These are phyloP conservation scores for Paracoccidioides lutzii DNA, from an alignment of 2,329 filamentous ascomycete genomes.

Conservation along the genomic window DNA sequence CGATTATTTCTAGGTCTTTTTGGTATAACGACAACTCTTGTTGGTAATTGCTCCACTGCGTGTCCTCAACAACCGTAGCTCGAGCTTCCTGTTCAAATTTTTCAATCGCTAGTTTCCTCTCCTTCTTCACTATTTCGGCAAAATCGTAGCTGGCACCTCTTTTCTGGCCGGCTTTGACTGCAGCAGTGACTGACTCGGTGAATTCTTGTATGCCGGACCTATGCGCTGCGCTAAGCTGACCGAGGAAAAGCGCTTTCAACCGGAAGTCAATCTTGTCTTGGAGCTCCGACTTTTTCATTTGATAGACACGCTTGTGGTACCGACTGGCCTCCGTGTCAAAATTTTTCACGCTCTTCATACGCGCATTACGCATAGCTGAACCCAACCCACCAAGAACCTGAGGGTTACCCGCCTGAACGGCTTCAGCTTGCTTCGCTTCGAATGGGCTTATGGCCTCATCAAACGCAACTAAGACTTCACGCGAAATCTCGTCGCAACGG, in stretches of 20 bases:
- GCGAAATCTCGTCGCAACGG: constrained; percentile 88
- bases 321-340: constrained; percentile 85
- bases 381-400: constrained; percentile 65
- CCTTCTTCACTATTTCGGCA: constrained; percentile 74
- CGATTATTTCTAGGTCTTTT: constrained; percentile 84
- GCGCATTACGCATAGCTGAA: constrained; percentile 55
- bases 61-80: constrained; percentile 61
- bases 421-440: constrained; percentile 72
- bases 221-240: constrained; percentile 79
- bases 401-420: constrained; percentile 57
- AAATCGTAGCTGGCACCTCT: constrained; percentile 87
- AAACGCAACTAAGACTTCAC: constrained; percentile 74
- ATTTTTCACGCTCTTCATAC: constrained; percentile 60
- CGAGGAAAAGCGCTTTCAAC: constrained; percentile 73
- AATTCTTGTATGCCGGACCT: constrained; percentile 77
- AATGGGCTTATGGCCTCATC: constrained; percentile 70
- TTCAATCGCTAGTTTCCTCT: constrained; percentile 63
- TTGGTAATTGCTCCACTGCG: constrained; percentile 77
- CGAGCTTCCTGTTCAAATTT: constrained; percentile 66
- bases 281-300: constrained; percentile 71
- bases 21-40: constrained; percentile 68
- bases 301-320: constrained; percentile 93
- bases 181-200: constrained; percentile 69
- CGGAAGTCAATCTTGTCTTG: constrained; percentile 78
- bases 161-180: constrained; percentile 87